These are phyloP conservation scores for Opeltia flavorubescens DNA, from an alignment of 495 filamentous ascomycete species.

Conservation along the genomic window DNA sequence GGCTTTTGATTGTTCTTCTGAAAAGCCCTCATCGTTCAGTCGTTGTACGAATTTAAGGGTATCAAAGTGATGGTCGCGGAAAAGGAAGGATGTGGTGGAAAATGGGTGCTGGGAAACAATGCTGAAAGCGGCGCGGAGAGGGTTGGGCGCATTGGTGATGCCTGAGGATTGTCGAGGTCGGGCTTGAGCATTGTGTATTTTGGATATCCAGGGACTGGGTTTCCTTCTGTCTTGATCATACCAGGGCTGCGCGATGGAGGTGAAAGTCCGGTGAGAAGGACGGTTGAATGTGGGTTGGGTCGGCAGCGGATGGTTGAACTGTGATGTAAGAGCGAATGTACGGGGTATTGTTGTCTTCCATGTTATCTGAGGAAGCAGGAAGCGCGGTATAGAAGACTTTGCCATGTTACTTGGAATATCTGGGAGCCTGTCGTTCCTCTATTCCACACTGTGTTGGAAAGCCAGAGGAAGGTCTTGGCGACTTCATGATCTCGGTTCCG, in stretches of 20 bases:
- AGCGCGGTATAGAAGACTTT: slow-evolving; percentile 9
- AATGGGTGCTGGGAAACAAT: slow-evolving; percentile 30
- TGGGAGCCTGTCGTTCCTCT: not conserved
- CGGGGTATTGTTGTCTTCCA: slow-evolving; percentile 5
- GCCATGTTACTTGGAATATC: not conserved
- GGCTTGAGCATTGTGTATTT: not conserved
- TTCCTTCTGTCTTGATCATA: slow-evolving; percentile 1
- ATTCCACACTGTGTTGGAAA: too few relatives aligned
- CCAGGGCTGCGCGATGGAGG: not conserved
- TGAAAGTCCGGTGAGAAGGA: not conserved
- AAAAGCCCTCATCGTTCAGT: slow-evolving; percentile 82
- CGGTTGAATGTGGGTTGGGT: not conserved
- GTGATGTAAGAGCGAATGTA: not conserved
- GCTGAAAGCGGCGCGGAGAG: not conserved
- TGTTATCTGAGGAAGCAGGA: slow-evolving; percentile 13
- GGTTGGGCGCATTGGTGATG: not conserved
- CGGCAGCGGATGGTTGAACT: not conserved
- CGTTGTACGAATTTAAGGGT: slow-evolving; percentile 93
- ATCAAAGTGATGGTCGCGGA: slow-evolving; percentile 89
- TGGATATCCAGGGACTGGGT: not conserved
- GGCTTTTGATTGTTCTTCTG: slow-evolving; percentile 84
- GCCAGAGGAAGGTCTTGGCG: too few relatives aligned
- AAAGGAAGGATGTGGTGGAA: slow-evolving; percentile 45
- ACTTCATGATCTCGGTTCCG: too few relatives aligned
- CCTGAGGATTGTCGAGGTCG: not conserved